These are phyloP conservation scores for Diutina sp. DNA, from an alignment of 1,139 yeast genomes.

Conservation along the genomic window DNA sequence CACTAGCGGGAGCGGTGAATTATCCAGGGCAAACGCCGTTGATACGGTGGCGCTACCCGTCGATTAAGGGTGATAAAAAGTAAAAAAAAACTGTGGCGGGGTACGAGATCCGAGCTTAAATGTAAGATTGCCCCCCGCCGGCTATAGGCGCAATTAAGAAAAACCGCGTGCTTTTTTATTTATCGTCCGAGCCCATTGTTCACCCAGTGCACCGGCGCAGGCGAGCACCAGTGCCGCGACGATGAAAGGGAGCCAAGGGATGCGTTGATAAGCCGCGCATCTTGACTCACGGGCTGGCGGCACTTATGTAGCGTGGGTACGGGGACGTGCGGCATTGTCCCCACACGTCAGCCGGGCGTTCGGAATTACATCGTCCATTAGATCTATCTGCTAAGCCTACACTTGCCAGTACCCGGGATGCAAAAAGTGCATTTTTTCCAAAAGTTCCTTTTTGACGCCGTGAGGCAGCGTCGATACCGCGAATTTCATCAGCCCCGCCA, in stretches of 20 bases:
- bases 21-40: not conserved
- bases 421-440: constrained; percentile 70
- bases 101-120: not conserved
- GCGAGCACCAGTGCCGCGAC: not conserved
- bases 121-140: not conserved
- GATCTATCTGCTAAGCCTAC: not conserved
- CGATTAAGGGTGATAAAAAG: not conserved
- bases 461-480: constrained; percentile 71
- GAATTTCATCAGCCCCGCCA: constrained; percentile 67
- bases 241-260: not conserved
- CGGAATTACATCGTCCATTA: not conserved
- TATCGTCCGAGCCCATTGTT: not conserved
- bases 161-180: not conserved
- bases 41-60: not conserved
- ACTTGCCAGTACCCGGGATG: constrained; percentile 88
- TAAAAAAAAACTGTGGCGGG: not conserved
- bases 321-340: no score
- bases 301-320: no score
- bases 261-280: not conserved
- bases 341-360: no score
- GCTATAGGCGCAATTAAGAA: not conserved
- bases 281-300: not conserved
- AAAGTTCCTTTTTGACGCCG: constrained; percentile 60
- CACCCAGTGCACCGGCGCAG: not conserved
- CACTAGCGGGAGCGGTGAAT: no score